Base-by-base conservation (phyloP, 2,329 filamentous ascomycete species). In the Penicillium italicum region DNA sequence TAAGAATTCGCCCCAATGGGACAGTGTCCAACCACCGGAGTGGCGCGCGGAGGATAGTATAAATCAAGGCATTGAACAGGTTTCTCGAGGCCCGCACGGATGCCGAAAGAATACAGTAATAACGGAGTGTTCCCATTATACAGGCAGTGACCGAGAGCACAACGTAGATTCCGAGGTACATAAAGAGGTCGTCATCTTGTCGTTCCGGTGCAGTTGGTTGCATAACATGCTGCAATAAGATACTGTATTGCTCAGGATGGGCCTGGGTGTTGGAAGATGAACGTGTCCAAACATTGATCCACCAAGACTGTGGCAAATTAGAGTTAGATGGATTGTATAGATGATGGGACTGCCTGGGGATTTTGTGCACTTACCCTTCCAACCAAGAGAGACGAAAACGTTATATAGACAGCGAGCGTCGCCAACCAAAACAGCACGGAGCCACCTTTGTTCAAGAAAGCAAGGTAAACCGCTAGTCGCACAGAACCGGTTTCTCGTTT, bases 21-120 rank as follows among this genome's bases (percentile, higher is more conserved):
- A 91, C 86, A 0, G 89, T 92, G 67, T 93, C 89, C 36, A 93
- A 79, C 87, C 88, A 91, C 58, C 88, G 79, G n/a, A 92, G 77
- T 1, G 88, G 89, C 6, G 89, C 85, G 18, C 87, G 82, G 4
- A 93, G 78, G 7, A 93, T 81, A 1, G 84, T 80, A 62, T 83
- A 85, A 36, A 86, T 84, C 58, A 92, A 81, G 50, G 81, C 80
- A 33, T 84, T 80, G 61, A 91, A 93, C 4, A 92, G 77, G 45
- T 77, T 76, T 41, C 84, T 79, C 16, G 88, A 91, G 5, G 88
- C 88, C 55, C 79, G 81, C 62, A 92, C 79, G 18, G 88, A 87
- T 42, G 87, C 85, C 4, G 77, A 65, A 64, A 86, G 89, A 7
- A 88, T 76, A 70, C 83, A 85, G 55, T 80, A 81, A 71, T 85